Conservation (phyloP, 306 rosid genomes). For the Purshia tridentata region DNA sequence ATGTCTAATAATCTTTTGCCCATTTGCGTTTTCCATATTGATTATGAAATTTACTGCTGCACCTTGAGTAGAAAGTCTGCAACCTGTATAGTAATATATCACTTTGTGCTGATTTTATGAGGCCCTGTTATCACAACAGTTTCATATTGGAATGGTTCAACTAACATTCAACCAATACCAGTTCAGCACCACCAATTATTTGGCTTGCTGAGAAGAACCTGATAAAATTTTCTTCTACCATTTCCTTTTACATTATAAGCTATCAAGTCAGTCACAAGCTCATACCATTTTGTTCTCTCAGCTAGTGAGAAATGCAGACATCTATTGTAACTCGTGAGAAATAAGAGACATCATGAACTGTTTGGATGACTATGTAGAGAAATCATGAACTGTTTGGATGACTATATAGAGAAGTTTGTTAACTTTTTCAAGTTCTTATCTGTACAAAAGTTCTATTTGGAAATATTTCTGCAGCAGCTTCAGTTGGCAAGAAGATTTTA, state of each 20-base stretch:
- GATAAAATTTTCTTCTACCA: background rate
- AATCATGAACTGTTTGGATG: constrained; percentile 4
- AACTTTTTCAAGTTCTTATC: background rate
- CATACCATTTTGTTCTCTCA: background rate
- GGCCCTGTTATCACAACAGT: background rate
- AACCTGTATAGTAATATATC: background rate
- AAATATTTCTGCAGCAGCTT: constrained; percentile 2
- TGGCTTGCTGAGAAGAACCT: constrained; percentile 3
- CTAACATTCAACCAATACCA: background rate
- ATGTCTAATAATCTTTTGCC: background rate
- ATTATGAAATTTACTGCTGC: constrained; percentile 17
- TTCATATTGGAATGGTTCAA: background rate
- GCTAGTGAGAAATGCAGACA: constrained; percentile 13
- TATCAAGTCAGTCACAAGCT: background rate
- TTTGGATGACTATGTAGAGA: background rate
- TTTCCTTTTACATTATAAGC: background rate
- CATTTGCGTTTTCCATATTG: background rate
- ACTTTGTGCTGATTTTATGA: constrained; percentile 2
- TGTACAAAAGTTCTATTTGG: background rate
- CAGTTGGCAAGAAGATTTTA: background rate
- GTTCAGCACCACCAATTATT: constrained; percentile 6
- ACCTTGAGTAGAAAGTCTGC: background rate
- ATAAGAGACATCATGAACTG: constrained; percentile 12
- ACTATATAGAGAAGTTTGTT: background rate
- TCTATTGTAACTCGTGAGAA: background rate